Percentiles rank a stretch among this genome's conserved stretches.
phyloP scores from a whole-genome alignment of 768 basidiomycete genomes.

The Glaciozyma antarctica region DNA sequence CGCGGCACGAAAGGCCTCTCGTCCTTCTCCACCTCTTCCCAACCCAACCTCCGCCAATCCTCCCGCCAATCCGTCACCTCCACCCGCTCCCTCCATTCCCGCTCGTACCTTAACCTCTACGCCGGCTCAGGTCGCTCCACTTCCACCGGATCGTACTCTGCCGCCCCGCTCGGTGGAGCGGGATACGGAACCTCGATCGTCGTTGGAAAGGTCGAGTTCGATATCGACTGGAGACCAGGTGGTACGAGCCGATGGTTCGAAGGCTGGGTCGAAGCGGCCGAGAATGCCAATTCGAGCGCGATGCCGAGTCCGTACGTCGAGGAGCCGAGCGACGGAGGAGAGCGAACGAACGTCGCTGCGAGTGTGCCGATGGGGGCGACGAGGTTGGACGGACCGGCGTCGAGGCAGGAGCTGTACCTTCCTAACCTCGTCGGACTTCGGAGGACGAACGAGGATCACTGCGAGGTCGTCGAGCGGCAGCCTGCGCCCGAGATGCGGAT shows the following conservation, averaged over 20 bases:
- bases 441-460: neutral
- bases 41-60: slow-evolving; percentile 8
- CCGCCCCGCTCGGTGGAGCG: neutral
- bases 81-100: neutral
- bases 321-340: neutral
- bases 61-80: slow-evolving; percentile 22
- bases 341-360: neutral
- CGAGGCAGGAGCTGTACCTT: slow-evolving; percentile 19
- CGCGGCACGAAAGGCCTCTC: slow-evolving; percentile 49
- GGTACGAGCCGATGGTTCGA: slow-evolving; percentile 31
- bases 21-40: slow-evolving; percentile 47
- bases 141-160: slow-evolving; percentile 7
- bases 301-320: neutral
- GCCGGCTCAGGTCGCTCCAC: slow-evolving; percentile 1
- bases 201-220: slow-evolving; percentile 89
- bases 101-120: slow-evolving; percentile 12
- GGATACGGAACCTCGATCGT: slow-evolving; percentile 42
- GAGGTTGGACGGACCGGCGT: neutral
- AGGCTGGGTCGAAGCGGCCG: slow-evolving; percentile 23
- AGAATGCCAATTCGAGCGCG: neutral
- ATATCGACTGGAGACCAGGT: slow-evolving; percentile 65
- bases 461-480: neutral
- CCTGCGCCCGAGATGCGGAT: neutral
- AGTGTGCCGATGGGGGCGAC: neutral
- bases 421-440: slow-evolving; percentile 14